Base-by-base conservation (phyloP, 2,329 filamentous ascomycete species). In the Verruconis gallopava region DNA sequence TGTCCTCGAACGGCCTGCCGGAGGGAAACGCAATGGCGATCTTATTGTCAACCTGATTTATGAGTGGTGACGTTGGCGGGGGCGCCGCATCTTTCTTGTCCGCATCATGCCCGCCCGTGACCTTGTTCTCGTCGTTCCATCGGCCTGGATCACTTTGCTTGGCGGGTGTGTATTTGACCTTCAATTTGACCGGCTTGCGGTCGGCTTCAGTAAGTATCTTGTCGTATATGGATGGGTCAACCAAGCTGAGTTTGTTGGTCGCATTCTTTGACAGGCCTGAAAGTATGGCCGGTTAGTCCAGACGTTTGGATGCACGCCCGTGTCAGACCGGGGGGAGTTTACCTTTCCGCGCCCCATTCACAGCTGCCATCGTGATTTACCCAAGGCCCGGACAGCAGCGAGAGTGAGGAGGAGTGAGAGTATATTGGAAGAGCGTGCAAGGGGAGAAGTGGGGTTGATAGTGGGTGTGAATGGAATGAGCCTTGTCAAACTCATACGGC, bases 11-110 rank as follows among this genome's bases (percentile, higher is more conserved):
- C 0, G 86, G 85, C 44, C 81, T 77, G 47, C 85, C 85, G 37
- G 80, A 88, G 3, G 77, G 71, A 59, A 95, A 95, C 3, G 82
- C 82, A 46, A 85, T 77, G 51, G 82, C 75, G 12, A 83, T 77
- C 47, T 69, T 75, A 46, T 86, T 79, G 52, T 93, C 84, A 40
- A 94, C 72, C 41, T 76, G 73, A 51, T 67, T 71, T 21, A 71
- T 57, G 35, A 64, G 51, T 1, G 61, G 61, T 9, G 60, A 61
- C 4, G 44, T 41, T 15, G 50, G 28, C 5, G 18, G 18, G 22
- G 42, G 3, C 6, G 17, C 17, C 14, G 6, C 43, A n/a, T 39
- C 43, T 15, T 43, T 42, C 32, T 57, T 61, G 39, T 59, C 58
- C 45, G 65, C 72, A 37, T 61, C 56, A 54, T 64, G 30, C 2